Base-by-base conservation (phyloP, 179 eudicot genomes). In the Corrigiola litoralis region DNA sequence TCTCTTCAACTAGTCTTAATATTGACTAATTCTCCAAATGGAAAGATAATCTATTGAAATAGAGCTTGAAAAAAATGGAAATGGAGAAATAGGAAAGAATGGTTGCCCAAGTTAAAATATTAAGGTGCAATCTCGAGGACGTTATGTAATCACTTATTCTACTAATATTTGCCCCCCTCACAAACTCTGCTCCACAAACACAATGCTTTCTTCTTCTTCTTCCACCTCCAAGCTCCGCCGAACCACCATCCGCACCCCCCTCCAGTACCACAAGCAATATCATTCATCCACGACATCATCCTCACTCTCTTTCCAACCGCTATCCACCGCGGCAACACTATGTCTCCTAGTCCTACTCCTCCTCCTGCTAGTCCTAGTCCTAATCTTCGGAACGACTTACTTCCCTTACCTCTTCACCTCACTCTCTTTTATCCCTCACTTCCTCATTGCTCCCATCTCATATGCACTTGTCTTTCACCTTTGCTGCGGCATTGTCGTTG, bases 291-390 rank as follows among this genome's bases (percentile, higher is more conserved):
- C 71, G 10, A 40, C 56, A 67, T 49, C 71, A 41, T 66, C 72
- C 41, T 18, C 68, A 23, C 78, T 40, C 64, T 66, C 58, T 50
- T 80, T 62, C 72, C 78, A 88, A 81, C 79, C 87, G 54, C 83
- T 85, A 0, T 73, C 85, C 32, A 83, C 89, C 17, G 65, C 84
- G 52, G 77, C 80, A 50, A 89, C 98, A 72, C 95, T 92, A 40
- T 96, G 89, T 83, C 83, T 92, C 56, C 83, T 92, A 28, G 82
- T 92, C 78, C 74, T n/a, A n/a, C n/a, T 92, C 34, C 60, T 87
- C 76, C 75, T 89, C 13, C 92, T 86, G 60, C 80, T 92, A 63
- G 79, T 87, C 80, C 84, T 95, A 48, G 83, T 84, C 44, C 61
- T 90, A 16, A 89, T 92, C 85, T 85, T 92, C 6, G 28, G 87